Conservation (phyloP, 2,329 filamentous ascomycete species). For the Nigrospora sphaerica region DNA sequence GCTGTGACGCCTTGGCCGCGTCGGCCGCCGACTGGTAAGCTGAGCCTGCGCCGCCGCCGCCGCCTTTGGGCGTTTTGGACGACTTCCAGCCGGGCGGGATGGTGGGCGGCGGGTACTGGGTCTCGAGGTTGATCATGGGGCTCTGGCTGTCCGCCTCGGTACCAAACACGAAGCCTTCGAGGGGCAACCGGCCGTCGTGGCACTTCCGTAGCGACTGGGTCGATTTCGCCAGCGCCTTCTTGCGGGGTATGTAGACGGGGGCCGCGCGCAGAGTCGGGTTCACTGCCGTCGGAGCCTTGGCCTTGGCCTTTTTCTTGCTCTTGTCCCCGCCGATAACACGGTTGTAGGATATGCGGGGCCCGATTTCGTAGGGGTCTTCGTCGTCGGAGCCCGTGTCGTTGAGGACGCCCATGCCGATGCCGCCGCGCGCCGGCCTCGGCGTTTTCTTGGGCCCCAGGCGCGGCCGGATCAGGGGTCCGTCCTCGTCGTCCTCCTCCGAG, state of each 20-base stretch:
- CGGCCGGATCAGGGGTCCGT: conserved; percentile 22
- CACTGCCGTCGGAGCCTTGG: conserved; percentile 35
- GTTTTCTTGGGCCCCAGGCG: conserved; percentile 38
- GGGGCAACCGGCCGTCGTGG: conserved; percentile 72
- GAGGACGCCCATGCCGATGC: conserved; percentile 80
- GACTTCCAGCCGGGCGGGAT: conserved; percentile 71
- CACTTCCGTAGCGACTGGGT: conserved; percentile 57
- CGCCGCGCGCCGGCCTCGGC: conserved; percentile 45
- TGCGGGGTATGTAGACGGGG: conserved; percentile 72
- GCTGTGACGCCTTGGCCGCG: conserved; percentile 66
- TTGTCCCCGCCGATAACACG: conserved; percentile 74
- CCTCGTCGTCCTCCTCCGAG: conserved; percentile 37
- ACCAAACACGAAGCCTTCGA: conserved; percentile 70
- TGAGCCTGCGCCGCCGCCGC: conserved; percentile 5
- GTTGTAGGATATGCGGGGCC: conserved; percentile 84
- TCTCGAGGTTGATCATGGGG: conserved; percentile 31
- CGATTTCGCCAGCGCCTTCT: conserved; percentile 30
- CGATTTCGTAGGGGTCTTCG: conserved; percentile 88
- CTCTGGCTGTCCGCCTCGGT: conserved; percentile 39
- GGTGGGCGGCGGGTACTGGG: conserved; percentile 55
- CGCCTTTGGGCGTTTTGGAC: conserved; percentile 34
- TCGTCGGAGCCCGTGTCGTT: conserved; percentile 95
- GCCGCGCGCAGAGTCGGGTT: conserved; percentile 61
- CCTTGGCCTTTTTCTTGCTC: conserved; percentile 62
- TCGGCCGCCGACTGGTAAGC: conserved; percentile 64